Evolutionary conservation across 208 protist genomes (phyloP).

Genomic region (Lotmaria passim): DNA sequence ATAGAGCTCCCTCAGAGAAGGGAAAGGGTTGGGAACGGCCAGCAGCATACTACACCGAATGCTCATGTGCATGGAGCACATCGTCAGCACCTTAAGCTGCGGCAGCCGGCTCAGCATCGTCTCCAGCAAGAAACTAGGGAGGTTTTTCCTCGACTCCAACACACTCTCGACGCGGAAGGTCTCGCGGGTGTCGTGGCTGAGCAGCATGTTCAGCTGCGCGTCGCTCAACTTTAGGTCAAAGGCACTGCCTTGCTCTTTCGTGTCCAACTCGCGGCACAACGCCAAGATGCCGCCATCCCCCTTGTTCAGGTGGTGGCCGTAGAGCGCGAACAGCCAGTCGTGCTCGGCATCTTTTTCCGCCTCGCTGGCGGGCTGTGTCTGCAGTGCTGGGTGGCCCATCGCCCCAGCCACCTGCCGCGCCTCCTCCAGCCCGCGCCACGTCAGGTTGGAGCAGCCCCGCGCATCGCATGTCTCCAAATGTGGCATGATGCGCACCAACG

Average conservation of each 20-base stretch:
- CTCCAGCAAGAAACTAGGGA: not conserved
- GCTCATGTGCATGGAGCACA: constrained; percentile 4
- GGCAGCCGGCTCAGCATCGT: constrained; percentile 6
- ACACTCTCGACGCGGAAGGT: constrained; percentile 17
- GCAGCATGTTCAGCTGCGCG: constrained; percentile 22
- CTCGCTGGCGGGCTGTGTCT: constrained; percentile 4
- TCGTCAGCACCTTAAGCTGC: not conserved
- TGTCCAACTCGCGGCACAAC: constrained; percentile 12
- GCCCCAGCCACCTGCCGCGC: constrained; percentile 8
- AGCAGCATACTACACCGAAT: not conserved
- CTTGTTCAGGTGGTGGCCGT: constrained; percentile 12
- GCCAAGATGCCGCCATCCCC: constrained; percentile 17
- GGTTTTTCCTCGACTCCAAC: no score
- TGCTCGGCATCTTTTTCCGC: constrained; percentile 14
- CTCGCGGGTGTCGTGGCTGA: constrained; percentile 14
- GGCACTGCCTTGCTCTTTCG: constrained; percentile 5
- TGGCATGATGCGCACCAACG: constrained; percentile 16
- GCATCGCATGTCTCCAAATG: constrained; percentile 9
- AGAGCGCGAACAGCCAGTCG: constrained; percentile 10
- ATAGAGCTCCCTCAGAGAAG: constrained; percentile 7
- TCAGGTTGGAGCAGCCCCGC: constrained; percentile 12
- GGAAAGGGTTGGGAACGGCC: constrained; percentile 10
- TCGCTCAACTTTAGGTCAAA: constrained; percentile 8
- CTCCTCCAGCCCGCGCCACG: constrained; percentile 18
- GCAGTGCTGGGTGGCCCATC: constrained; percentile 9